Evolutionary conservation across 495 filamentous ascomycete species (phyloP).

Genomic region (Aspergillus campestris): DNA sequence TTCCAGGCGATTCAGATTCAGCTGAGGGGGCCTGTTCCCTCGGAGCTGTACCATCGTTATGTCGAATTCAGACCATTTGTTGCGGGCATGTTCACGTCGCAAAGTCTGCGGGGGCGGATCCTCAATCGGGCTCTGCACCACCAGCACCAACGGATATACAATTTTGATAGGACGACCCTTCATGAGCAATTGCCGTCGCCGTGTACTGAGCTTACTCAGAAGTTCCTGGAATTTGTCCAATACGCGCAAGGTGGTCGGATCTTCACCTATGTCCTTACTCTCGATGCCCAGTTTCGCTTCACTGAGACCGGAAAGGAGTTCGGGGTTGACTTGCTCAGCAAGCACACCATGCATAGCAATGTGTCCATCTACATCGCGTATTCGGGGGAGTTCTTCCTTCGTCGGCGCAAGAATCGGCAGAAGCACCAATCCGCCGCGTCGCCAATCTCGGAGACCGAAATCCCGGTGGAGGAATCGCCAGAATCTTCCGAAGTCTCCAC

Average conservation of each 20-base stretch:
- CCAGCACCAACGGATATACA: constrained; percentile 83
- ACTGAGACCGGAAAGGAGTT: constrained; percentile 94
- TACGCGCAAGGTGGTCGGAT: constrained; percentile 77
- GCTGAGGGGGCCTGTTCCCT: constrained; percentile 71
- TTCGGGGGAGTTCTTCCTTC: constrained; percentile 87
- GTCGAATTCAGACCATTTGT: constrained; percentile 91
- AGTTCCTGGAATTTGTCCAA: constrained; percentile 81
- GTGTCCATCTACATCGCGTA: constrained; percentile 84
- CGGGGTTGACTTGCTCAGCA: constrained; percentile 81
- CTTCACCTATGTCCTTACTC: constrained; percentile 85
- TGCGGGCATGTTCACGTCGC: constrained; percentile 74
- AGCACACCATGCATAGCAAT: constrained; percentile 93
- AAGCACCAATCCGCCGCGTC: constrained; percentile 18
- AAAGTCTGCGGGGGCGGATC: constrained; percentile 66
- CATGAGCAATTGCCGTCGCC: constrained; percentile 54
- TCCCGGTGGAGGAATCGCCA: constrained; percentile 33
- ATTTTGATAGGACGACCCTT: constrained; percentile 65
- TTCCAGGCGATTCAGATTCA: constrained; percentile 95
- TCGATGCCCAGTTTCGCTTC: constrained; percentile 79
- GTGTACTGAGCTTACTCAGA: constrained; percentile 53
- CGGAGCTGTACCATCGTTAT: constrained; percentile 74
- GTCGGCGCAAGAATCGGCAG: constrained; percentile 46
- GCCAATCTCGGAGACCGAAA: constrained; percentile 8
- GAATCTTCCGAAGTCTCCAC: constrained; percentile 29
- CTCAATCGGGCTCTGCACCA: constrained; percentile 80